A percentile compares a stretch with the other conserved stretches of the same genome.
Evolutionary conservation across 2,329 filamentous ascomycete species (phyloP).

Genomic region (Rhynchosporium graminicola): DNA sequence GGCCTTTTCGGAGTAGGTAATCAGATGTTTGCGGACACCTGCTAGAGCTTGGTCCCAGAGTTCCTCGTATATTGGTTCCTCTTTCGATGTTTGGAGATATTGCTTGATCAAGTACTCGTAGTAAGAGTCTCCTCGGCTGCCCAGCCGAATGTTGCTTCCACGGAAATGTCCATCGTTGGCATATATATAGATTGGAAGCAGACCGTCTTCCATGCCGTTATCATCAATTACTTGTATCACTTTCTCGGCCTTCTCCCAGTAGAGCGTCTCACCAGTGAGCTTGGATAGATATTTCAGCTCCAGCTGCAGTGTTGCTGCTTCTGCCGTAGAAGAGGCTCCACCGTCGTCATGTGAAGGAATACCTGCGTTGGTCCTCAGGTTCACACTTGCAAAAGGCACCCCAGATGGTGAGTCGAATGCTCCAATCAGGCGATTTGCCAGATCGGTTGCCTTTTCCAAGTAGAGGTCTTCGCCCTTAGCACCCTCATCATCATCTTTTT

Average conservation of each 20-base stretch:
- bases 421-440: slow-evolving; percentile 82
- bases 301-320: slow-evolving; percentile 88
- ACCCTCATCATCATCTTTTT: slow-evolving; percentile 70
- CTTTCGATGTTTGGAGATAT: slow-evolving; percentile 86
- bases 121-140: slow-evolving; percentile 94
- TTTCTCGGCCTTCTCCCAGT: slow-evolving; percentile 89
- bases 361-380: slow-evolving; percentile 74
- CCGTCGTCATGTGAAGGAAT: slow-evolving; percentile 80
- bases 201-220: slow-evolving; percentile 75
- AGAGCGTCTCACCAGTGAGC: slow-evolving; percentile 86
- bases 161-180: slow-evolving; percentile 77
- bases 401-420: slow-evolving; percentile 88
- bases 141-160: slow-evolving; percentile 83
- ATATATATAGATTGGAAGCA: slow-evolving; percentile 90
- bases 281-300: slow-evolving; percentile 98
- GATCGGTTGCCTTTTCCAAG: slow-evolving; percentile 90
- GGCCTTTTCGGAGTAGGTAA: slow-evolving; percentile 81
- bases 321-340: slow-evolving; percentile 90
- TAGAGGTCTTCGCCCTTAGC: slow-evolving; percentile 85
- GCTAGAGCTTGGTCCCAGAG: slow-evolving; percentile 89
- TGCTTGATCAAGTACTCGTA: slow-evolving; percentile 99
- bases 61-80: slow-evolving; percentile 82
- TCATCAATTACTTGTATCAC: slow-evolving; percentile 90
- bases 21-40: slow-evolving; percentile 86
- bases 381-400: slow-evolving; percentile 87